A percentile compares a stretch with the other conserved stretches of the same genome.
Evolutionary conservation across 2,329 filamentous ascomycete genomes (phyloP).

Genomic region (Fusarium miscanthi): DNA sequence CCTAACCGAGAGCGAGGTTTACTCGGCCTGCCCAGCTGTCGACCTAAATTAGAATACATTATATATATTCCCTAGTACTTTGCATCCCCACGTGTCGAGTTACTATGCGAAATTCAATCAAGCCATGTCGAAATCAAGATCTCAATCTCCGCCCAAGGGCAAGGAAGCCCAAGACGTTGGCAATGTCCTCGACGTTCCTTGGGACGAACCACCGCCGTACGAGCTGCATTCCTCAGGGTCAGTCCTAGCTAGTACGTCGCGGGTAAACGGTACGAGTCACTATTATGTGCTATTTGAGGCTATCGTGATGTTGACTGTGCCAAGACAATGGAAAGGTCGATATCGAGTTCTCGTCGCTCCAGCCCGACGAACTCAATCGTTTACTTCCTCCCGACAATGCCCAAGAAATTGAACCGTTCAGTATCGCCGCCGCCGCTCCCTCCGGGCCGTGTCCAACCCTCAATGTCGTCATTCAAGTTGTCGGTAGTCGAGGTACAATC

Average conservation of each 20-base stretch:
- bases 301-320: neutral
- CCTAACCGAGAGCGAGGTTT: neutral
- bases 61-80: neutral
- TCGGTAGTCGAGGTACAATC: constrained; percentile 19
- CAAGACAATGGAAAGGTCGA: neutral
- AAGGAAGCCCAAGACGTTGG: neutral
- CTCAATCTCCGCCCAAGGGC: neutral
- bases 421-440: neutral
- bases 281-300: neutral
- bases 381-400: neutral
- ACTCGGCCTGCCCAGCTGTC: neutral
- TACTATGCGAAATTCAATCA: neutral
- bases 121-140: neutral
- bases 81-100: neutral
- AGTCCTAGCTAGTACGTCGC: neutral
- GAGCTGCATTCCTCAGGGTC: neutral
- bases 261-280: neutral
- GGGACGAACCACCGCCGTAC: neutral
- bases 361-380: neutral
- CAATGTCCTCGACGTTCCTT: neutral
- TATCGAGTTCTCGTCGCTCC: neutral
- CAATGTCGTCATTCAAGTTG: constrained; percentile 30
- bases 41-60: neutral
- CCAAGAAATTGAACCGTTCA: neutral
- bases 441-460: neutral